Evolutionary conservation across 176 grass and related monocot genomes (phyloP), one percentile per base, ranked within the genome.

Genomic region (Hyparrhenia diplandra): DNA sequence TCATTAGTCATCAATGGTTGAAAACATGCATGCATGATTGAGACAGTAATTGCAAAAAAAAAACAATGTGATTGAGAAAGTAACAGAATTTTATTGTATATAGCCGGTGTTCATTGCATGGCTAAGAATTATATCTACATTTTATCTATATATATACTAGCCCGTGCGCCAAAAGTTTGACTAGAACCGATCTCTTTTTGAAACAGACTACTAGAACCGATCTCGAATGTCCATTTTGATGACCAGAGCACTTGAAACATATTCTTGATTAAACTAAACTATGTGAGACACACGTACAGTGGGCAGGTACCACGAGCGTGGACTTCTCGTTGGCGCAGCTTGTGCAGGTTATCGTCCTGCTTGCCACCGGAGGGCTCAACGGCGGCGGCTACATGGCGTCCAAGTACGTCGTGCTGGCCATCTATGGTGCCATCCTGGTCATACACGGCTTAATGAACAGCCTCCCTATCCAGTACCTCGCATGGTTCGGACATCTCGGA

Each of bases 251-350:
- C 43, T 16, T 46, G 13, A n/a, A n/a, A n/a, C n/a, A 1, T 14
- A 16, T 47, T 52, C 49, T 52, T 52, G 29, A 13, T n/a, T 74
- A 5, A 36, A 57, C 29, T 74, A 11, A 36, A 57, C 29, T 57
- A 18, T 21, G 18, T 20, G 2, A 9, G 21, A 3, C 1, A 2
- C n/a, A 1, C 6, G 2, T n/a, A 45, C 78, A 97, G 93, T 97
- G 90, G 90, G 88, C 81, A 35, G 65, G 61, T 10, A 95, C 90
- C 3, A 85, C 89, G 39, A 95, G 87, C 74, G 58, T 87, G 11
- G 87, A 92, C 60, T 95, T 92, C 87, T 83, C 89, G 0, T 21
- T 95, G 73, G 93, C 93, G 47, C 93, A 95, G 72, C 77, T 95
- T 35, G 35, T 95, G 60, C 93, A 95, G 65, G 93, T 95, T 54